These are phyloP conservation scores for Ceratobasidium sp. DNA, from an alignment of 1,284 basidiomycete genomes.

Conservation along the genomic window DNA sequence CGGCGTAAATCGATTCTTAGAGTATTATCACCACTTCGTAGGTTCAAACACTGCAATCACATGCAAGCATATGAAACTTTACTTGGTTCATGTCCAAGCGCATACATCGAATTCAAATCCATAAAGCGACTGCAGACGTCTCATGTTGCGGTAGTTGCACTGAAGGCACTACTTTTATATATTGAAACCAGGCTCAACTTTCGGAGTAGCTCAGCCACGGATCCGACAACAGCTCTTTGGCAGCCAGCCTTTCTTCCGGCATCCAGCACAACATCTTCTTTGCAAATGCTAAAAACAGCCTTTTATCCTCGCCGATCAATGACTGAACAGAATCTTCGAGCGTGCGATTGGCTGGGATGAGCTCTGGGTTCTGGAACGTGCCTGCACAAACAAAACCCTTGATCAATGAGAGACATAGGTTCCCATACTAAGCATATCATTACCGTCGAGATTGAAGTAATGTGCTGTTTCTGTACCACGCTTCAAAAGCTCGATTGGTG, in stretches of 20 bases:
- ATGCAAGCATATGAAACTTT: no score
- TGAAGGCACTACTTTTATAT: no score
- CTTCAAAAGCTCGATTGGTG: not conserved
- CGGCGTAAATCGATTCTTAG: no score
- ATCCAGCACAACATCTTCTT: slow-evolving; percentile 10
- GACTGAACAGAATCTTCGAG: not conserved
- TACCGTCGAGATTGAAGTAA: not conserved
- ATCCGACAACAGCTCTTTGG: not conserved
- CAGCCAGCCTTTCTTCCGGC: slow-evolving; percentile 2
- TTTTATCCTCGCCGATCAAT: not conserved
- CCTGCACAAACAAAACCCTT: not conserved
- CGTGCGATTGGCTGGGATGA: not conserved
- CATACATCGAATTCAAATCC: no score
- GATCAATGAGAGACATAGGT: not conserved
- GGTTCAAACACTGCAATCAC: no score
- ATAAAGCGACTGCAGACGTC: no score
- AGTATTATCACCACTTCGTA: no score
- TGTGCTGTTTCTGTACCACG: not conserved
- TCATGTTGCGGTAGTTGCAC: no score
- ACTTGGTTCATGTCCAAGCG: no score
- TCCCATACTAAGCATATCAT: not conserved
- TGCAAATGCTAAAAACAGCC: slow-evolving; percentile 9
- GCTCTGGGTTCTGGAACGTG: not conserved
- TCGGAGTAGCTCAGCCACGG: slow-evolving; percentile 12
- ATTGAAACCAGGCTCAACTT: no score